These are phyloP conservation scores for Saccharomyces kudriavzevii DNA, from an alignment of 805 yeast genomes.

Conservation along the genomic window DNA sequence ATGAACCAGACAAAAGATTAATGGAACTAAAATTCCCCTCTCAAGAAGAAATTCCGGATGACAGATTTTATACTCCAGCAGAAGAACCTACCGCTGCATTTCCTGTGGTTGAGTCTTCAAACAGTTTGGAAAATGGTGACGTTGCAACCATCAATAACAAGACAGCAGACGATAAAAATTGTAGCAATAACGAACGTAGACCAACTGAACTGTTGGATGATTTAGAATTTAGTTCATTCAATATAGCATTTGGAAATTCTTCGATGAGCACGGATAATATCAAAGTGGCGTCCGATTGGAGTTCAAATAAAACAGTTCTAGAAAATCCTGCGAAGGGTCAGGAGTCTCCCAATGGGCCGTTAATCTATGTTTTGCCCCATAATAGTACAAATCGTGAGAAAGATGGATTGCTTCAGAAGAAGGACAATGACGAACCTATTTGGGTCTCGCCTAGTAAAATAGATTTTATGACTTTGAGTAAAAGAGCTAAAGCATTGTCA, in stretches of 20 bases:
- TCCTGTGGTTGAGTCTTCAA: background rate
- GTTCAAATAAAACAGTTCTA: background rate
- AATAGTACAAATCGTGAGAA: background rate
- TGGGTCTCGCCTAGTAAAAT: slow-evolving; percentile 31
- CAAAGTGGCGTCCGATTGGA: background rate
- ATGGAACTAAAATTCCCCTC: slow-evolving; percentile 20
- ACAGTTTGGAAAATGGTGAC: background rate
- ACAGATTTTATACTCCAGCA: slow-evolving; percentile 7
- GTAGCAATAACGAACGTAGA: background rate
- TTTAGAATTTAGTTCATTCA: slow-evolving; percentile 28
- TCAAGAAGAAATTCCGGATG: slow-evolving; percentile 15
- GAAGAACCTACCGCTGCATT: slow-evolving; percentile 6
- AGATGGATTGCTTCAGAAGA: background rate
- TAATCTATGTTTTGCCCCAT: background rate
- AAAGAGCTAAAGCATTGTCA: background rate
- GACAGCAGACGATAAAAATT: background rate
- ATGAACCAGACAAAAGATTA: slow-evolving; percentile 11
- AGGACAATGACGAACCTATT: slow-evolving; percentile 23
- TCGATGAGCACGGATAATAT: background rate
- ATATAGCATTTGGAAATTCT: slow-evolving; percentile 24
- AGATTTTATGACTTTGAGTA: slow-evolving; percentile 16
- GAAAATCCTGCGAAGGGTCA: background rate
- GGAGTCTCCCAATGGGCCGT: background rate
- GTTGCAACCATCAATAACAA: background rate
- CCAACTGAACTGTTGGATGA: slow-evolving; percentile 17